Evolutionary conservation across 441 rosid species (phyloP).

Genomic region (Kokia cookei): DNA sequence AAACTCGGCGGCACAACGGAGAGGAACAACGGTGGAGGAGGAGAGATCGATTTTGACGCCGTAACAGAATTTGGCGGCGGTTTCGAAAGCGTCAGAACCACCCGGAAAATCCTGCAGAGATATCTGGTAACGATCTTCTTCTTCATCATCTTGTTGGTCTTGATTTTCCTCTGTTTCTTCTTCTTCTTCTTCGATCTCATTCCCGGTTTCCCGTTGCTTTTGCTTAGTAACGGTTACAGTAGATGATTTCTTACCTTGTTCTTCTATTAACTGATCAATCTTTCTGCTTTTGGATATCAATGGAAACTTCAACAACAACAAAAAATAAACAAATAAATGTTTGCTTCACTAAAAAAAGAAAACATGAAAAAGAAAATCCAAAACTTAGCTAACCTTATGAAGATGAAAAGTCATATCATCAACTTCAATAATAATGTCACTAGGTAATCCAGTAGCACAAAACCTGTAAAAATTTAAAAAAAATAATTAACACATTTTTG

Average conservation of each 20-base stretch:
- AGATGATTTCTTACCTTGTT: constrained; percentile 29
- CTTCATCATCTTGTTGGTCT: constrained; percentile 7
- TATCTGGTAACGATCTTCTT: constrained; percentile 30
- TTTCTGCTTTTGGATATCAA: constrained; percentile 63
- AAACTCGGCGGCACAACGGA: constrained; percentile 63
- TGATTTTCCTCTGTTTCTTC: constrained; percentile 9
- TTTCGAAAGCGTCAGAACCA: constrained; percentile 61
- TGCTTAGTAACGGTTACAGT: neutral
- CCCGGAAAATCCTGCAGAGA: constrained; percentile 52
- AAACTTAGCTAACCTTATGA: constrained; percentile 39
- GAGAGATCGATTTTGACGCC: constrained; percentile 62
- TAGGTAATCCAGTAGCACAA: constrained; percentile 66
- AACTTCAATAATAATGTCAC: constrained; percentile 63
- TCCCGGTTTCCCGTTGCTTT: constrained; percentile 5
- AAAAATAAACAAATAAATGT: neutral
- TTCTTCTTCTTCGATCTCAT: constrained; percentile 13
- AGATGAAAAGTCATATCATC: constrained; percentile 69
- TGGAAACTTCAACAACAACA: constrained; percentile 48
- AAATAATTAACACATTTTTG: neutral
- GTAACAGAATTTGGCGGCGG: constrained; percentile 68
- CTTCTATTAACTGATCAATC: constrained; percentile 51
- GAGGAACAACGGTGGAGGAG: constrained; percentile 43
- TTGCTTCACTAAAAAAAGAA: neutral
- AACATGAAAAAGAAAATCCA: neutral
- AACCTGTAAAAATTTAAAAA: constrained; percentile 35